Conservation (phyloP, 352 stramenopile genomes). For the Peronospora belbahrii region DNA sequence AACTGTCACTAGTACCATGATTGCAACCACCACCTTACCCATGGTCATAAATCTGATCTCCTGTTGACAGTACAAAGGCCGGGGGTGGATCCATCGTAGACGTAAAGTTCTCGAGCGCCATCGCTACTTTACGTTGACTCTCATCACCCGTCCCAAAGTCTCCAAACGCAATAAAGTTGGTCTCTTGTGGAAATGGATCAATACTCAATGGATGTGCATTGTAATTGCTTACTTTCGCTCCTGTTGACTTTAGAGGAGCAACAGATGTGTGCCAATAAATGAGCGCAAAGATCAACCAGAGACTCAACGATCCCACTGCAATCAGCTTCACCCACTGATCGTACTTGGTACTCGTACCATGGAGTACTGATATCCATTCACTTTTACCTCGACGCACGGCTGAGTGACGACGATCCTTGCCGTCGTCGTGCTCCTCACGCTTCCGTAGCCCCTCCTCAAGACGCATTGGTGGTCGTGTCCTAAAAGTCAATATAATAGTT, state of each 20-base stretch:
- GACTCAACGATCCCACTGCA: constrained; percentile 36
- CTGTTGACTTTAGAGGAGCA: constrained; percentile 9
- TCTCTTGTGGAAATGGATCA: constrained; percentile 44
- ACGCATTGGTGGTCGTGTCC: constrained; percentile 23
- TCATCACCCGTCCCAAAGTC: constrained; percentile 73
- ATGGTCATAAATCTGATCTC: constrained; percentile 83
- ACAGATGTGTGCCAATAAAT: constrained; percentile 32
- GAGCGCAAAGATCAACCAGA: constrained; percentile 58
- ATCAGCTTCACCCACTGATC: constrained; percentile 60
- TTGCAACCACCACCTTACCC: constrained; percentile 42
- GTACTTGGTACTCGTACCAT: constrained; percentile 19
- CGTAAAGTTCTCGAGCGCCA: constrained; percentile 53
- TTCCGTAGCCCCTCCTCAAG: constrained; percentile 45
- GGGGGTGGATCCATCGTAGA: constrained; percentile 46
- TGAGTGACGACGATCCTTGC: constrained; percentile 36
- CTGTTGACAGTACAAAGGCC: constrained; percentile 74
- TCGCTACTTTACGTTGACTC: constrained; percentile 50
- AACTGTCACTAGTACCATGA: background rate
- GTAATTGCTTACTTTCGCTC: constrained; percentile 4
- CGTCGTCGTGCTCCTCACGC: constrained; percentile 43
- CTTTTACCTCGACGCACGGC: constrained; percentile 21
- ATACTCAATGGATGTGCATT: constrained; percentile 25
- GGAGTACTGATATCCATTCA: constrained; percentile 12
- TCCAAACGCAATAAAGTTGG: constrained; percentile 73
- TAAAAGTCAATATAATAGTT: background rate